Base-by-base conservation (phyloP, 148 eudicot species). In the Nepenthes gracilis region DNA sequence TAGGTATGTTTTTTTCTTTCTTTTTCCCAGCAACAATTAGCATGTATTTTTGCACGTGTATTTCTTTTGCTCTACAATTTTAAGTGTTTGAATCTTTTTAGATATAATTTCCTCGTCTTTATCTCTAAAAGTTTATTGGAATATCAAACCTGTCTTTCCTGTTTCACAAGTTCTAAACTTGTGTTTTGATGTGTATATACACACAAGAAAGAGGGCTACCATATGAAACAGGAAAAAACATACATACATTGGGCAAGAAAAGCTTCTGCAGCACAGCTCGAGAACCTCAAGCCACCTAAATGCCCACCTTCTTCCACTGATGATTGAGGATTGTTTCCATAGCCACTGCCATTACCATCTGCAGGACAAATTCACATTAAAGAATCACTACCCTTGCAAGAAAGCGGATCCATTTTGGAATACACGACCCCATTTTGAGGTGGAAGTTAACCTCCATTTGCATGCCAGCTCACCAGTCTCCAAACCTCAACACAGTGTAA, bases 201-300 rank as follows among this genome's bases (percentile, higher is more conserved):
- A 52, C 4, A 5, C n/a, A 12, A 3, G 15, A 5, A 12, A 12
- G 4, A 5, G 5, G 38, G 12, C 23, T 43, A 33, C 12, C 14
- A 35, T 33, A 56, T 6, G 49, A 59, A 23, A 23, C 23, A 23
- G 23, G 60, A 23, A 6, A 40, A 62, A 54, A 66, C 9, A 33
- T 6, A 50, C 94, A 32, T 85, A 92, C 96, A 81, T 67, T 78
- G 83, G 14, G 83, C 69, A 53, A 85, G 94, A 78, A 87, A 85
- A 72, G 88, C 94, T 72, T 79, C 79, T 47, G 87, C 95, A 55
- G 69, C 79, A 57, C 72, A 57, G 67, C 80, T 75, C 43, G 85
- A 72, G 63, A 85, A 73, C 34, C 48, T 59, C 54, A 64, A 54
- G 67, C 68, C 68, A 49, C 64, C 67, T 57, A 55, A 66, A 71